Evolutionary conservation across 2,329 filamentous ascomycete genomes (phyloP), one percentile per base, ranked within the genome.

Genomic region (Ophiostoma piceae): DNA sequence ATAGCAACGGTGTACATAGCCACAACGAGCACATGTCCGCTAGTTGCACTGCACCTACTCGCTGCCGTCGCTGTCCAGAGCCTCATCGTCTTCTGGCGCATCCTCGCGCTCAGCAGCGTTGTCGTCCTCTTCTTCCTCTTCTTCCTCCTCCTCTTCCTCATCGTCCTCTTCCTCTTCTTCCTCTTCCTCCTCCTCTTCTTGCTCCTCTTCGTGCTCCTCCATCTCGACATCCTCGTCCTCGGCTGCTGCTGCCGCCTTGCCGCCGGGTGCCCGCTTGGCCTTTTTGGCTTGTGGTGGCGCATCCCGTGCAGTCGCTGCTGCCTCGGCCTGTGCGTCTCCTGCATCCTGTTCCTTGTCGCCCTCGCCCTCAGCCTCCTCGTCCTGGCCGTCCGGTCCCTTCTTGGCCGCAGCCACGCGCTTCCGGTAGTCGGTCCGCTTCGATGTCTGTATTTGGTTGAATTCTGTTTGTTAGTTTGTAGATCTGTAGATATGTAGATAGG

Each of bases 391-490:
- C 16, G 74, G 76, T 54, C 76, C 79, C 68, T 79, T 80, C 78
- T 90, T 91, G 68, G 88, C 86, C 68, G 87, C 88, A 47, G 88
- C 87, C 22, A 89, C 85, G 75, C 89, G 90, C 75, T 88, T 86
- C 68, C 89, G 85, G 79, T 92, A 91, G 19, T 85, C 87, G 74
- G 88, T 92, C 68, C 90, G 88, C 80, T 93, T 93, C 70, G 89
- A 88, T 26, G 88, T 87, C 77, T 92, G 89, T 70, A 88, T 86
- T 73, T 89, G 85, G 76, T 88, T 91, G 82, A 91, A 92, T 77
- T 91, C 88, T 90, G 74, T 22, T 37, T 12, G 41, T 68, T 9
- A 68, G 41, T 7, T 35, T 35, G 35, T 35, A 35, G 35, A 35
- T 35, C 35, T 8, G 35, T 35, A 35, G 8, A 35, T 29, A 29